Evolutionary conservation across 1,139 yeast genomes (phyloP).

Genomic region (Blastobotrys petasosporus): DNA sequence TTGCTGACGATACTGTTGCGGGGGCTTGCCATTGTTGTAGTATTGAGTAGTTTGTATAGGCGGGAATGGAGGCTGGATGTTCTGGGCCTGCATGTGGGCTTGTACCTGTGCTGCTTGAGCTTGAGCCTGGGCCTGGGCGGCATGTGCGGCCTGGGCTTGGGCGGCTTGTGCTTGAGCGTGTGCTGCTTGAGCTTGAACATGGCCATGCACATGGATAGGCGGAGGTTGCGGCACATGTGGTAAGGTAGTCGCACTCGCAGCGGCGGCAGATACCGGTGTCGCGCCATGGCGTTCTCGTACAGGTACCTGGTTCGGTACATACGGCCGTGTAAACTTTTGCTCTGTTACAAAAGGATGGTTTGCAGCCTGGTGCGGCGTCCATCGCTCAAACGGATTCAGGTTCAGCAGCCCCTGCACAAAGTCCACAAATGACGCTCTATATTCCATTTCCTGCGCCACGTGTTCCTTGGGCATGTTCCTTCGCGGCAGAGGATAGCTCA

Average conservation of each 20-base stretch:
- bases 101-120: slow-evolving; percentile 3
- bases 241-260: neutral
- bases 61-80: slow-evolving; percentile 5
- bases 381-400: slow-evolving; percentile 85
- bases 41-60: slow-evolving; percentile 3
- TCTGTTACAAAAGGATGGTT: slow-evolving; percentile 81
- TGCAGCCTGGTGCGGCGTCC: slow-evolving; percentile 95
- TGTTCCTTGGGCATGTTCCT: slow-evolving; percentile 60
- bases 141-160: neutral
- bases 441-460: slow-evolving; percentile 54
- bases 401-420: slow-evolving; percentile 73
- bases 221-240: too few relatives aligned
- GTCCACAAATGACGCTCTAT: slow-evolving; percentile 67
- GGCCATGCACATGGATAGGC: too few relatives aligned
- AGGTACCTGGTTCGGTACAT: slow-evolving; percentile 23
- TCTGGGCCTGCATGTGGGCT: slow-evolving; percentile 4
- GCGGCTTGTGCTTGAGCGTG: slow-evolving; percentile 6
- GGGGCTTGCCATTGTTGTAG: slow-evolving; percentile 8
- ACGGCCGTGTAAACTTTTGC: slow-evolving; percentile 33
- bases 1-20: slow-evolving; percentile 12
- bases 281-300: neutral
- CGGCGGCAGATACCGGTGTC: slow-evolving; percentile 4
- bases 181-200: neutral
- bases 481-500: slow-evolving; percentile 69
- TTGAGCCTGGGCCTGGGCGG: slow-evolving; percentile 5